These are phyloP conservation scores for Lachancea quebecensis DNA, from an alignment of 805 yeast species.

Conservation along the genomic window DNA sequence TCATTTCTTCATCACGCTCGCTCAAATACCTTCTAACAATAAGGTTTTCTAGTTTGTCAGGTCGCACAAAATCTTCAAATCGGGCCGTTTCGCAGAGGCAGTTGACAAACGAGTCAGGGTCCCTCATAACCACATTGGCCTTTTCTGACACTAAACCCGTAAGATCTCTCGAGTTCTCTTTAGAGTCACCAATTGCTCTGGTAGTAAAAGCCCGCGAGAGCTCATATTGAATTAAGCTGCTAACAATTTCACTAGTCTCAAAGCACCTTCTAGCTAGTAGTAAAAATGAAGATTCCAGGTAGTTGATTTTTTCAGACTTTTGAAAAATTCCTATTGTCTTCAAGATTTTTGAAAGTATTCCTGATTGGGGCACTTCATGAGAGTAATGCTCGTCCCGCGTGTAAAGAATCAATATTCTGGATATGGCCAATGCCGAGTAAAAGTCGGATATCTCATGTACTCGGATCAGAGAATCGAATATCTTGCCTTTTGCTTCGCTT, in stretches of 20 bases:
- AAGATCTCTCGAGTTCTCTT: conserved; percentile 39
- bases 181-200: conserved; percentile 27
- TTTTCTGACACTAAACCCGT: conserved; percentile 43
- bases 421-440: conserved; percentile 45
- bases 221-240: conserved; percentile 44
- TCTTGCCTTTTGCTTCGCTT: conserved; percentile 17
- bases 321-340: conserved; percentile 35
- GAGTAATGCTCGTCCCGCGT: conserved; percentile 41
- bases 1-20: conserved; percentile 19
- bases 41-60: conserved; percentile 23
- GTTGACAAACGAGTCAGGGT: conserved; percentile 44
- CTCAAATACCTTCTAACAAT: conserved; percentile 20
- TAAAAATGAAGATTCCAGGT: conserved; percentile 43
- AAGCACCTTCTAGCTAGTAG: conserved; percentile 60
- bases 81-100: conserved; percentile 37
- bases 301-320: conserved; percentile 34
- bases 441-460: conserved; percentile 37
- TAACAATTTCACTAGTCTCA: conserved; percentile 50
- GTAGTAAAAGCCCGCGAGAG: conserved; percentile 38
- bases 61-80: conserved; percentile 40
- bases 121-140: conserved; percentile 39
- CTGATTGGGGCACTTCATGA: conserved; percentile 38
- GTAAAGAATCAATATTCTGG: conserved; percentile 49
- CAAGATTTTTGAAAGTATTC: conserved; percentile 42
- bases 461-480: conserved; percentile 41